Conservation (phyloP, 106 monocot species). For the Dendrobium huoshanense region DNA sequence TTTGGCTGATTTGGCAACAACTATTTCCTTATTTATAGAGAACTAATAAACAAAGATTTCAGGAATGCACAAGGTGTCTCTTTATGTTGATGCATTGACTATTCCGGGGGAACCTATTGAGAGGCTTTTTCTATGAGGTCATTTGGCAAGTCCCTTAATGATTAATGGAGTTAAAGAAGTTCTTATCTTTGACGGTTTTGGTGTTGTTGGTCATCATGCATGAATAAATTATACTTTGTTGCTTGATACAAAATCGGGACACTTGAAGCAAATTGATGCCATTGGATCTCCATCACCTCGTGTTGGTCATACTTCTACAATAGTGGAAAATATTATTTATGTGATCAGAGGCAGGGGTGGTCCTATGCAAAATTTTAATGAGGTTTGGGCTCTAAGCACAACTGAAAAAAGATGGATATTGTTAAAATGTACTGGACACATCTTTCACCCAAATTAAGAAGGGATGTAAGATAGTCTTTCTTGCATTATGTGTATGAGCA, state of each 20-base stretch:
- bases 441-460: no score
- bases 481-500: no score
- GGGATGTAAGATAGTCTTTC: no score
- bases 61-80: constrained; percentile 13
- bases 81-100: constrained; percentile 20
- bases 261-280: constrained; percentile 39
- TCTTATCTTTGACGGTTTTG: constrained; percentile 90
- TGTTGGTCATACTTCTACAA: constrained; percentile 68
- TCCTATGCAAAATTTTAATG: constrained; percentile 69
- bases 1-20: constrained; percentile 23
- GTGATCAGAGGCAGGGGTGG: constrained; percentile 86
- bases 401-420: constrained; percentile 47
- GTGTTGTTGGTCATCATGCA: constrained; percentile 77
- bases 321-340: constrained; percentile 42
- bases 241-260: constrained; percentile 49
- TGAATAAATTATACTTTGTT: constrained; percentile 57
- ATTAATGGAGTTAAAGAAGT: constrained; percentile 18
- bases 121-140: constrained; percentile 59
- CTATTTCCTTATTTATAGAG: constrained; percentile 23
- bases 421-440: constrained; percentile 30
- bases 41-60: constrained; percentile 40
- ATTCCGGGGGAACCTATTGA: no score
- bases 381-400: constrained; percentile 67
- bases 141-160: constrained; percentile 61
- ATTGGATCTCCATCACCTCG: constrained; percentile 49